Base-by-base conservation (phyloP, 768 basidiomycete genomes). In the Lactarius quietus region DNA sequence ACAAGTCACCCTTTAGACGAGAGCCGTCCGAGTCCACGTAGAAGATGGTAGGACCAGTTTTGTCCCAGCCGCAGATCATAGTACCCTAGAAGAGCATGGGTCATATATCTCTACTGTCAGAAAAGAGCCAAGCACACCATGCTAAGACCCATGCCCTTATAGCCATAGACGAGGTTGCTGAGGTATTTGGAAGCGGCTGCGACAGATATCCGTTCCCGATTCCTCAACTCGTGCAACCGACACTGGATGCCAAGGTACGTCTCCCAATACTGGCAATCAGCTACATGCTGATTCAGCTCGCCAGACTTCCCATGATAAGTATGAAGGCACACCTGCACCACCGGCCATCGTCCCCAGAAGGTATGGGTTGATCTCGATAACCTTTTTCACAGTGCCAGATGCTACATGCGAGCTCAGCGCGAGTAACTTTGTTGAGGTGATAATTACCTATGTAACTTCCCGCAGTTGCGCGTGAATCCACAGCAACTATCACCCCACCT, bases 61-160 rank as follows among this genome's bases (percentile, higher is more conserved):
- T 98, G 79, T 99, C 97, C 95, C 95, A 98, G 31, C 97, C 97
- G 72, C 95, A 98, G 63, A 99, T 95, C 97, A 98, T 99, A 0
- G 97, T 99, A 57, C 97, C 97, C 94, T 95, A 14, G 56, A 4
- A 56, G 29, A 14, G 54, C 10, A 70, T 51, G 67, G 59, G 51
- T 54, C 33, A 48, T n/a, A 58, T 12, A 26, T 18, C 8, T 12
- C 39, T n/a, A 18, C 35, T 59, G 23, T 28, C 12, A 65, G 26
- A 26, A 31, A 57, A 57, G 52, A 58, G 56, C 6, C 14, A 53
- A 28, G 18, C 87, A n/a, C 61, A 94, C 94, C 96, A 99, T 99
- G 76, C 93, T 95, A 68, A 99, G 78, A 6, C 97, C 97, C 96
- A 96, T 98, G 26, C 96, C 97, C 78, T 98, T 99, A 82, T 98